Percentiles rank a stretch among this genome's conserved stretches.
Evolutionary conservation across 1,139 yeast species (phyloP).

Genomic region (Sugiyamaella pinicola): DNA sequence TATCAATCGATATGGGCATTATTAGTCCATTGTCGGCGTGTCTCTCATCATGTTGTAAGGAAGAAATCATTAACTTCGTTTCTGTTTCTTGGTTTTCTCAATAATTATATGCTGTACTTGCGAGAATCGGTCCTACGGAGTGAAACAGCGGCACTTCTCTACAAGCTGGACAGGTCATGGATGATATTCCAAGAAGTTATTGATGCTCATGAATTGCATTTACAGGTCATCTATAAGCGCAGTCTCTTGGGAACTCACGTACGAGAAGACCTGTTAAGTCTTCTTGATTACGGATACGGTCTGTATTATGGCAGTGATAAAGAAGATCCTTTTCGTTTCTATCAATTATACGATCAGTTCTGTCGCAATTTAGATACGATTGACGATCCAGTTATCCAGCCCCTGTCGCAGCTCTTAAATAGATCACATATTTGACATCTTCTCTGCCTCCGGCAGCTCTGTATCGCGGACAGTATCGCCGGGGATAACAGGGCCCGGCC

Average conservation of each 20-base stretch:
- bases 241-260: constrained; percentile 9
- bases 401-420: constrained; percentile 7
- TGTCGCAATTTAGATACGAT: background rate
- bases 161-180: constrained; percentile 10
- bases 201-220: constrained; percentile 5
- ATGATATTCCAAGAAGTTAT: constrained; percentile 14
- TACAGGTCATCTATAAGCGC: background rate
- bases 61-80: background rate
- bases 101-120: constrained; percentile 14
- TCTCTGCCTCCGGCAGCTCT: too few relatives aligned
- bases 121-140: constrained; percentile 16
- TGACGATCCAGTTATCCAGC: constrained; percentile 5
- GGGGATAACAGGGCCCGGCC: too few relatives aligned
- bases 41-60: constrained; percentile 1
- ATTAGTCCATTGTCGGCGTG: constrained; percentile 16
- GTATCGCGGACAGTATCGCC: too few relatives aligned
- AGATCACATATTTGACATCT: background rate
- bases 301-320: background rate
- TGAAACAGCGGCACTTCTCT: constrained; percentile 2
- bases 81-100: constrained; percentile 16
- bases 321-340: background rate
- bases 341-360: background rate
- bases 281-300: constrained; percentile 7
- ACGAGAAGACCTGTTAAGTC: background rate
- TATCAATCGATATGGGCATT: constrained; percentile 20